Percentiles rank a stretch among this genome's conserved stretches.
phyloP scores from a whole-genome alignment of 257 asterid genomes.

The Solanum acaule region DNA sequence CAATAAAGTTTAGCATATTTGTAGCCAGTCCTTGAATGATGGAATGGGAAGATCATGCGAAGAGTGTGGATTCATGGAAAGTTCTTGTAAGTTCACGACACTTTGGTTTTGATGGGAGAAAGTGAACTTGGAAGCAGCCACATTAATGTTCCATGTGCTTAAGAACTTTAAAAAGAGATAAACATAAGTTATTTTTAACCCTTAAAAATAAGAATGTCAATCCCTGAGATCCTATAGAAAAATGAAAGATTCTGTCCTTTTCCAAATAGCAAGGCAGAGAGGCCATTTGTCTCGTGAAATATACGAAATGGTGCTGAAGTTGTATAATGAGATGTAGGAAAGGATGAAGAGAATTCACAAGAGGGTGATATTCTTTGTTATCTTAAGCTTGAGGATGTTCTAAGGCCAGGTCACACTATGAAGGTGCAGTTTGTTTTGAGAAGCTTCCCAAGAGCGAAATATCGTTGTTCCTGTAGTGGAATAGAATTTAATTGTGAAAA shows the following conservation, averaged over 20 bases:
- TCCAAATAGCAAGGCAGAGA: not conserved
- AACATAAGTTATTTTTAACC: not conserved
- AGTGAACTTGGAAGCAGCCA: not conserved
- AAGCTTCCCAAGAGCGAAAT: not conserved
- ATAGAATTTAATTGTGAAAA: not conserved
- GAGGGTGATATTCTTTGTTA: not conserved
- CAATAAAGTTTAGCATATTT: not conserved
- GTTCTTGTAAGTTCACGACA: slow-evolving; percentile 49
- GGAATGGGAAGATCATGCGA: not conserved
- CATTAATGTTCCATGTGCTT: not conserved
- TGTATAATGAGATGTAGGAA: not conserved
- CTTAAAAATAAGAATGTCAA: not conserved
- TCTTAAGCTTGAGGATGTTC: not conserved
- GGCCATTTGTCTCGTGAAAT: not conserved
- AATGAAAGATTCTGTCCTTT: not conserved
- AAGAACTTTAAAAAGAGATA: not conserved
- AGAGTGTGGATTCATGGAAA: slow-evolving; percentile 87
- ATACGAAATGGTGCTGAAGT: not conserved
- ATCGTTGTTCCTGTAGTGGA: not conserved
- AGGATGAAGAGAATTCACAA: not conserved
- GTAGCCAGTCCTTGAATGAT: not conserved
- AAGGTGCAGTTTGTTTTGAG: not conserved
- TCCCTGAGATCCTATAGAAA: not conserved
- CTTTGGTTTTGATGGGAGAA: not conserved
- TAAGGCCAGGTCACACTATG: not conserved